Evolutionary conservation across 2,329 filamentous ascomycete genomes (phyloP).

Genomic region (Claviceps africana): DNA sequence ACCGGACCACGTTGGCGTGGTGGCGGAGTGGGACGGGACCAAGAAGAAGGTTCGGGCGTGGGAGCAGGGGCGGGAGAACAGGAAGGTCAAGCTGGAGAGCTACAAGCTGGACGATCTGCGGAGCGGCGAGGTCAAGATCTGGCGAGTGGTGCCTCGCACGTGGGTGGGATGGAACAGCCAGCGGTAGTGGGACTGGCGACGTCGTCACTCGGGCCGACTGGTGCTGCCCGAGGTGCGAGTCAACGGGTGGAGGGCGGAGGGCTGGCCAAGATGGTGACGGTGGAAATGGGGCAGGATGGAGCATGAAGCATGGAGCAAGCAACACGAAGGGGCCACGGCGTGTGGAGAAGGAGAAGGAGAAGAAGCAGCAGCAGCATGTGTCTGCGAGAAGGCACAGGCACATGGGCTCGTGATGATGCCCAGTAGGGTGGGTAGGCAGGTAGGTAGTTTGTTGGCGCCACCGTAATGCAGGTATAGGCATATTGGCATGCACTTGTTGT

Average conservation of each 20-base stretch:
- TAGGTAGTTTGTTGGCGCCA: too few species aligned
- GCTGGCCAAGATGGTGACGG: background rate
- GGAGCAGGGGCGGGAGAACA: constrained; percentile 89
- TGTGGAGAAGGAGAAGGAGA: too few species aligned
- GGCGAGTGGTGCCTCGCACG: constrained; percentile 80
- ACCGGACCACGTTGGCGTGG: constrained; percentile 76
- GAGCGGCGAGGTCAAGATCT: constrained; percentile 92
- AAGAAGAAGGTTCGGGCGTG: constrained; percentile 95
- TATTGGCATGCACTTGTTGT: too few species aligned
- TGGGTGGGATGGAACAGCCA: constrained; percentile 80
- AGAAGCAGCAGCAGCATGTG: too few species aligned
- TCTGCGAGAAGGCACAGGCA: too few species aligned
- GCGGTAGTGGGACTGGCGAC: constrained; percentile 30
- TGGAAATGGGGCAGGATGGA: too few species aligned
- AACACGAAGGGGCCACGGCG: too few species aligned
- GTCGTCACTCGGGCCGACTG: constrained; percentile 2
- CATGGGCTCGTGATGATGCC: too few species aligned
- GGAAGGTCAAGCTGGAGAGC: constrained; percentile 86
- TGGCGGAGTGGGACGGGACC: constrained; percentile 94
- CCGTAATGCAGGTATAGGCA: too few species aligned
- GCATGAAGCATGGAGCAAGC: too few species aligned
- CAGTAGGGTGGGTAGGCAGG: too few species aligned
- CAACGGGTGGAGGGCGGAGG: constrained; percentile 1
- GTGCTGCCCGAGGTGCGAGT: constrained; percentile 2
- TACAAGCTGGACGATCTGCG: constrained; percentile 85